phyloP scores from a whole-genome alignment of 345 rosid species.

The Hibiscus mutabilis region DNA sequence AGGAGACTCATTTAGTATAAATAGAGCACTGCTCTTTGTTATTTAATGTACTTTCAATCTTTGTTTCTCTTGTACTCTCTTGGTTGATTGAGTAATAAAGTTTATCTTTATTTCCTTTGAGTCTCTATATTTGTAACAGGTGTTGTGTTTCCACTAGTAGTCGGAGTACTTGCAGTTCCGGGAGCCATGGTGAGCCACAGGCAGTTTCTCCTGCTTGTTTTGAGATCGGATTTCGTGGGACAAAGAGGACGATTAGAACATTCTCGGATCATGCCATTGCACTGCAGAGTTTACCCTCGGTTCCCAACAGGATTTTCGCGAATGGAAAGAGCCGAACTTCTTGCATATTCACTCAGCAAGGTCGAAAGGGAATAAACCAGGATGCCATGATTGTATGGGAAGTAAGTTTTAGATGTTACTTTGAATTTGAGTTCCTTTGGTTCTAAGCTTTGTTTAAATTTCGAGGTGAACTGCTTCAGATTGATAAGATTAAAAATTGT shows the following conservation, averaged over 20 bases:
- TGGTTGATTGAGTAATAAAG: no score
- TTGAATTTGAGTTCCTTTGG: slow-evolving; percentile 14
- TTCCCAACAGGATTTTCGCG: slow-evolving; percentile 65
- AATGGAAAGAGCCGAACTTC: slow-evolving; percentile 84
- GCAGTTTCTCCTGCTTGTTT: slow-evolving; percentile 41
- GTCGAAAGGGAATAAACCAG: slow-evolving; percentile 95
- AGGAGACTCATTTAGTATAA: no score
- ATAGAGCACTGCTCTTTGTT: no score
- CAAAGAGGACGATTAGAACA: slow-evolving; percentile 60
- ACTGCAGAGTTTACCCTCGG: slow-evolving; percentile 56
- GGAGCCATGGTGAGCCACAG: slow-evolving; percentile 64
- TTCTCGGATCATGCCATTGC: slow-evolving; percentile 57
- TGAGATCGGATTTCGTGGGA: slow-evolving; percentile 58
- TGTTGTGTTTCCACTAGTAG: slow-evolving; percentile 86
- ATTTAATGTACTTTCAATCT: no score
- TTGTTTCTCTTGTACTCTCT: no score
- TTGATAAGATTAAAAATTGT: slow-evolving; percentile 19
- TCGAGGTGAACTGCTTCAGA: slow-evolving; percentile 11
- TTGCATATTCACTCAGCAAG: slow-evolving; percentile 95
- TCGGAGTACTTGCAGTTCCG: slow-evolving; percentile 67
- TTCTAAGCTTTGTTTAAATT: slow-evolving; percentile 2
- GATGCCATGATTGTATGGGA: slow-evolving; percentile 99
- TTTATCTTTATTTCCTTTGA: no score
- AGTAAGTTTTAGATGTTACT: slow-evolving; percentile 45
- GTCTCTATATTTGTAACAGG: no score